A percentile compares a stretch with the other conserved stretches of the same genome.
phyloP scores from a whole-genome alignment of 2,329 filamentous ascomycete species.

The Trichoderma harzianum region DNA sequence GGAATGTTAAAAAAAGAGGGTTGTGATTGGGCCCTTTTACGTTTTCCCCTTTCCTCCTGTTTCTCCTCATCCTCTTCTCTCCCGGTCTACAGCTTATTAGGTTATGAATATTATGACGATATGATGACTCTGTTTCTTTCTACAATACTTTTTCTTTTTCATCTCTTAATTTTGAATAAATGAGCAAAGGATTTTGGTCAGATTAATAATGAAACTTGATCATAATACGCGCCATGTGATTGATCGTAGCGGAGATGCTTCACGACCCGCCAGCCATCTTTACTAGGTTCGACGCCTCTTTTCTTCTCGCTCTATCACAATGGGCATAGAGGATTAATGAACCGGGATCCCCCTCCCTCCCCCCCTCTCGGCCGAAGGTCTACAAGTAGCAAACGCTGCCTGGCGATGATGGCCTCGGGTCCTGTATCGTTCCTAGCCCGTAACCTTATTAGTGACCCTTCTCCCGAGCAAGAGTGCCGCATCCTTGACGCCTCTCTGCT shows the following conservation, averaged over 20 bases:
- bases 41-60: constrained; percentile 32
- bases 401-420: background rate
- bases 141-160: background rate
- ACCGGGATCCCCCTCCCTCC: background rate
- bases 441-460: background rate
- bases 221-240: background rate
- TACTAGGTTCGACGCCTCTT: background rate
- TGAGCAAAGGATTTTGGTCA: background rate
- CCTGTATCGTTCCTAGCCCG: background rate
- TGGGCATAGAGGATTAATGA: background rate
- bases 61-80: constrained; percentile 24
- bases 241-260: background rate
- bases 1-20: background rate
- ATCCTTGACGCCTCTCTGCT: background rate
- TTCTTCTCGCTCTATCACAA: background rate
- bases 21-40: background rate
- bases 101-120: constrained; percentile 15
- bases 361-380: background rate
- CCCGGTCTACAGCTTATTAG: constrained; percentile 32
- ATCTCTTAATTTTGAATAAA: background rate
- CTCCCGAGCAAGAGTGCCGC: background rate
- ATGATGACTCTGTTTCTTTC: background rate
- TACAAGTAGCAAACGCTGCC: background rate
- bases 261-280: background rate
- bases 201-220: background rate